phyloP scores from a whole-genome alignment of 768 basidiomycete genomes.

The Phallus indusiatus region DNA sequence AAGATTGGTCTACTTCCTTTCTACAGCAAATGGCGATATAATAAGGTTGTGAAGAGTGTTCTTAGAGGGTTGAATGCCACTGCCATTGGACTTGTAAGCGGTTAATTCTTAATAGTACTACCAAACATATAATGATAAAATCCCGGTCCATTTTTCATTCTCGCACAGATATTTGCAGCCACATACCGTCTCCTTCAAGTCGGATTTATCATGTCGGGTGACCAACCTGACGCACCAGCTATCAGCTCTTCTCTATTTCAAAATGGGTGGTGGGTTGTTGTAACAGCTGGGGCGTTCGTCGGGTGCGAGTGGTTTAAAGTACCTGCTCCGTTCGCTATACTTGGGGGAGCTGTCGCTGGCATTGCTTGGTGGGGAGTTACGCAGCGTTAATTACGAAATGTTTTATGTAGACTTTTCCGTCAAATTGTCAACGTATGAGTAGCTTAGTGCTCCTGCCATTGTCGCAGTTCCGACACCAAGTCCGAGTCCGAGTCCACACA shows the following conservation, averaged over 20 bases:
- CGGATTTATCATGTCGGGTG: not conserved
- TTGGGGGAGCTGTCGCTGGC: constrained; percentile 31
- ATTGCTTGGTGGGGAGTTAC: constrained; percentile 34
- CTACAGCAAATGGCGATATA: constrained; percentile 9
- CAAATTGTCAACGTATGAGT: no score
- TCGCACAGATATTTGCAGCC: not conserved
- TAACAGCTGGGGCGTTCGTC: constrained; percentile 31
- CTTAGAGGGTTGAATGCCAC: constrained; percentile 33
- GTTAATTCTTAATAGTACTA: constrained; percentile 32
- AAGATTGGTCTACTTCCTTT: constrained; percentile 21
- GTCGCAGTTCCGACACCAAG: no score
- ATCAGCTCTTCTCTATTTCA: constrained; percentile 18
- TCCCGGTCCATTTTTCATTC: no score
- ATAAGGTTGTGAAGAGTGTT: constrained; percentile 5
- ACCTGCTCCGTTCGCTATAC: constrained; percentile 31
- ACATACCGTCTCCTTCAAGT: constrained; percentile 6
- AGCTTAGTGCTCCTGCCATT: no score
- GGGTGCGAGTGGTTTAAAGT: constrained; percentile 32
- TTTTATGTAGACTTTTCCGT: constrained; percentile 14
- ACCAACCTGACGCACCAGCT: not conserved
- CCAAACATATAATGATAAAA: constrained; percentile 15
- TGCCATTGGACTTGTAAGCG: constrained; percentile 34
- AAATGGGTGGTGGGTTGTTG: constrained; percentile 42
- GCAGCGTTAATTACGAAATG: not conserved
- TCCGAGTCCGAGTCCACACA: no score